phyloP scores from a whole-genome alignment of 768 basidiomycete genomes.

The Mycena metata region DNA sequence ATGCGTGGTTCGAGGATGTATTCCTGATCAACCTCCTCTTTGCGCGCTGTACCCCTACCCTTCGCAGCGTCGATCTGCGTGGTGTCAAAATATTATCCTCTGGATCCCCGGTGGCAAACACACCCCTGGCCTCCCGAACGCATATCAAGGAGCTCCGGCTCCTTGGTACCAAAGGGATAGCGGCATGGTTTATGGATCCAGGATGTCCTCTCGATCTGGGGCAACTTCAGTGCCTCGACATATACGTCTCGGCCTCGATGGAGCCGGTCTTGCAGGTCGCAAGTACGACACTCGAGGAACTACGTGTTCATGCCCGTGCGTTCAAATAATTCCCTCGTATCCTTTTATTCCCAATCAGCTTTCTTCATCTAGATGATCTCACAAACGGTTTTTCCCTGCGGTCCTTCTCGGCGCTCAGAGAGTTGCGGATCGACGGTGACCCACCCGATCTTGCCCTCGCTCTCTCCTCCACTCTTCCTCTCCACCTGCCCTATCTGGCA shows the following conservation, averaged over 20 bases:
- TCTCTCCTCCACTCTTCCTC: not conserved
- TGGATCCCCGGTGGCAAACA: not conserved
- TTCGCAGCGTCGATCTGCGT: not conserved
- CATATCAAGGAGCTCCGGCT: not conserved
- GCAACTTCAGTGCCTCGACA: not conserved
- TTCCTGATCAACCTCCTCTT: not conserved
- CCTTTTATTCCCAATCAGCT: not conserved
- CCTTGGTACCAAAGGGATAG: not conserved
- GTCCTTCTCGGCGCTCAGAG: not conserved
- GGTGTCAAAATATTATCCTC: not conserved
- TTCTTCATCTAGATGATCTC: not conserved
- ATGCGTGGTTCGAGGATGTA: no score
- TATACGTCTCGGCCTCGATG: not conserved
- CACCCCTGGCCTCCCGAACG: not conserved
- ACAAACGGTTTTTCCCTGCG: not conserved
- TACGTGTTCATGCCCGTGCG: not conserved
- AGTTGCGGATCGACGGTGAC: not conserved
- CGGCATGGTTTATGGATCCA: not conserved
- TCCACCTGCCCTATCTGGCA: not conserved
- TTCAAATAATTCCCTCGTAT: not conserved
- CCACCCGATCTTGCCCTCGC: not conserved
- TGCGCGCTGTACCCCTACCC: conserved; percentile 4
- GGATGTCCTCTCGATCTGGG: not conserved
- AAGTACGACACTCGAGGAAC: not conserved
- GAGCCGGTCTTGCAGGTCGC: not conserved